Conservation (phyloP, 75 land plant genomes). For the Cryptomeria japonica region DNA sequence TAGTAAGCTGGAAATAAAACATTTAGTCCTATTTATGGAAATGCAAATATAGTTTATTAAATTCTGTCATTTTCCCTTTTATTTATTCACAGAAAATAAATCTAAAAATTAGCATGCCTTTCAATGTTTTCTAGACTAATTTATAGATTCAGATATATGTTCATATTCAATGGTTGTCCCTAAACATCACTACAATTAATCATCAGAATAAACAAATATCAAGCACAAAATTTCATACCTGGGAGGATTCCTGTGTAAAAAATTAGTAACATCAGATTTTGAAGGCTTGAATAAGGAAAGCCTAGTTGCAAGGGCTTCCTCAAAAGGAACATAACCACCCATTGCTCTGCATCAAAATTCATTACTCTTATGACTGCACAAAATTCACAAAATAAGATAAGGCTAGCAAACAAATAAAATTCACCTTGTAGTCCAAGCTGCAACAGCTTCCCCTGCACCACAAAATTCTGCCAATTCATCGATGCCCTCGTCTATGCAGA, state of each 20-base stretch:
- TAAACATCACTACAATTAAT: not conserved
- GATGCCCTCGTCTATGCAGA: constrained; percentile 93
- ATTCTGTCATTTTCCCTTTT: too few relatives aligned
- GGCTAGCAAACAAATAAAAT: not conserved
- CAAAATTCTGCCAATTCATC: constrained; percentile 96
- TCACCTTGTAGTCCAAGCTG: constrained; percentile 92
- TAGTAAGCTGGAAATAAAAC: too few relatives aligned
- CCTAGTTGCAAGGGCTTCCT: constrained; percentile 89
- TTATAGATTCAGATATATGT: not conserved
- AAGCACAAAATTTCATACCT: constrained; percentile 33
- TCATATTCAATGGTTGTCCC: not conserved
- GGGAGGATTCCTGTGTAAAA: constrained; percentile 76
- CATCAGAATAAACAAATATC: constrained; percentile 4
- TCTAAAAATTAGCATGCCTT: too few relatives aligned
- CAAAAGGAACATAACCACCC: constrained; percentile 90
- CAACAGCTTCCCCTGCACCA: constrained; percentile 98
- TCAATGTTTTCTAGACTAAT: too few relatives aligned
- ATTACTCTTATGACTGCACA: constrained; percentile 1
- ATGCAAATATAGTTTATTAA: too few relatives aligned
- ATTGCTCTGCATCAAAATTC: constrained; percentile 62
- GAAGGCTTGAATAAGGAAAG: constrained; percentile 85
- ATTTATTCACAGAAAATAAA: too few relatives aligned
- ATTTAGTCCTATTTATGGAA: too few relatives aligned
- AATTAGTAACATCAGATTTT: constrained; percentile 50
- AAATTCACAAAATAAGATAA: not conserved